phyloP scores from a whole-genome alignment of 2,329 filamentous ascomycete genomes.

The Cladosporium colombiae region DNA sequence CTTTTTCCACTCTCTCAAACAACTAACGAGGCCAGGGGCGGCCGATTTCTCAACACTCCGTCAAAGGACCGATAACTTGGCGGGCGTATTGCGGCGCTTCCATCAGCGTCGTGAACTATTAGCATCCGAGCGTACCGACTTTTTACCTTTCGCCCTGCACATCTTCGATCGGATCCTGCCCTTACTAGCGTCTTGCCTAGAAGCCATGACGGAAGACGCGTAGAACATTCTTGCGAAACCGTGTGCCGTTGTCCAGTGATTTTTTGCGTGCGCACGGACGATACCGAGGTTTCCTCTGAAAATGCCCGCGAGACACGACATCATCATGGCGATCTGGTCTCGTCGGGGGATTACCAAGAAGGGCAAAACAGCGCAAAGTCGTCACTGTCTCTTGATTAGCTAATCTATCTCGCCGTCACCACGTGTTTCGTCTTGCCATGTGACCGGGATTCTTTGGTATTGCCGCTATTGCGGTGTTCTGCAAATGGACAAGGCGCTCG shows the following conservation, averaged over 20 bases:
- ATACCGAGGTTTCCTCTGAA: neutral
- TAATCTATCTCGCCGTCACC: neutral
- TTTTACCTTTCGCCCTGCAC: conserved; percentile 17
- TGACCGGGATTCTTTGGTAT: neutral
- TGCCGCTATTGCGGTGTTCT: neutral
- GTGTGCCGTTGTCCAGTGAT: neutral
- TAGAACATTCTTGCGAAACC: conserved; percentile 12
- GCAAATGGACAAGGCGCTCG: conserved; percentile 3
- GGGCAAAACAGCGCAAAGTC: neutral
- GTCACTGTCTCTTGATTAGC: conserved; percentile 1
- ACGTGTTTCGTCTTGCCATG: neutral
- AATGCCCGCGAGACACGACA: neutral
- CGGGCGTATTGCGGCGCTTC: conserved; percentile 16
- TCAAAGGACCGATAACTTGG: conserved; percentile 17
- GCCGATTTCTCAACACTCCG: conserved; percentile 18
- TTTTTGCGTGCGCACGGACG: neutral
- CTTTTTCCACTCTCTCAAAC: conserved; percentile 7
- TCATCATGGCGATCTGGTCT: neutral
- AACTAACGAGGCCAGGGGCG: neutral
- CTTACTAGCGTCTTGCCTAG: conserved; percentile 9
- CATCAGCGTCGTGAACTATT: conserved; percentile 1
- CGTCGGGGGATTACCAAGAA: neutral
- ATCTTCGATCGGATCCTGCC: neutral
- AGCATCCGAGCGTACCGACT: conserved; percentile 19
- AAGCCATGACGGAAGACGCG: conserved; percentile 17